Evolutionary conservation across 768 basidiomycete species (phyloP), one percentile per base, ranked within the genome.

Genomic region (Tricholoma terreum): DNA sequence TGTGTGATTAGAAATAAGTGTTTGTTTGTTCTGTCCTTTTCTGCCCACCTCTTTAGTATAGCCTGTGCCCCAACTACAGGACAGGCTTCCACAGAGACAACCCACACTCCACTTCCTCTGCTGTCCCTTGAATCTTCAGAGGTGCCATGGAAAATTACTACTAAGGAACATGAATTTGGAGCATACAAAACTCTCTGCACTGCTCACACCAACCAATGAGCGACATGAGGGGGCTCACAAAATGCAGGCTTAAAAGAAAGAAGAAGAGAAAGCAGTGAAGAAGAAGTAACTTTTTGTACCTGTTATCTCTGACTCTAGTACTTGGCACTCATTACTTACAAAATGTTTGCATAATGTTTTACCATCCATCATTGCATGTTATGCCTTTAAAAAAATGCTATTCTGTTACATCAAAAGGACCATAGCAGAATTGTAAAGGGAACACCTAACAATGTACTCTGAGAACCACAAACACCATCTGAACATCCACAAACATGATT

Each of bases 251-350:
- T 85, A 86, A 68, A 94, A 94, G 90, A 90, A 88, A 71, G 91
- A 90, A 65, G 93, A 93, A 71, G 92, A 94, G 82, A 93, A 94
- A 71, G 91, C 89, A 57, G 84, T 81, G 71, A 93, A 94, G 83
- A 92, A 92, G 80, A 92, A 94, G 79, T 91, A 85, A 77, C 57
- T 57, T 62, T 59, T 61, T 65, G 55, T 58, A 57, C 53, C 57
- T 57, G 61, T 67, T 63, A 61, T 63, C 65, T 71, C 59, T 63
- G 63, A 52, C 63, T 56, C 58, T 62, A 57, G 58, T 59, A 43
- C 63, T 65, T 59, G 64, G 65, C 70, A 66, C 65, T 61, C 60
- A 58, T 63, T 60, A 62, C 59, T 64, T 65, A 63, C 70, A 77
- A 79, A 80, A 78, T 64, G 61, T 70, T 59, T 63, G 62, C 63